These are phyloP conservation scores for Capsicum rhomboideum DNA, from an alignment of 257 asterid species.

Conservation along the genomic window DNA sequence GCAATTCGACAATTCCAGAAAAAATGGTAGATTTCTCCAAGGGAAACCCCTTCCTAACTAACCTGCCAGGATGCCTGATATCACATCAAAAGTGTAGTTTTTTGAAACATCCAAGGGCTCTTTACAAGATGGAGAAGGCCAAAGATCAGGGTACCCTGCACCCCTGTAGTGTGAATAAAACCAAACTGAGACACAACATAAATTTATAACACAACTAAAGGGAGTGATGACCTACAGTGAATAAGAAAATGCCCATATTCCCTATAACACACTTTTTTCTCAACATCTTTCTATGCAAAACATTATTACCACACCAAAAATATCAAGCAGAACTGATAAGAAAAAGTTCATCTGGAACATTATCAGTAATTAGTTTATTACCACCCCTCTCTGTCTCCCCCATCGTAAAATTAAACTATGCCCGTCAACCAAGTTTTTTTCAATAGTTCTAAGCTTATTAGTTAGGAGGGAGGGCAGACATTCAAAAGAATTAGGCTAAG, in stretches of 20 bases:
- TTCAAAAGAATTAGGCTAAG: neutral
- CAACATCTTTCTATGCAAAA: neutral
- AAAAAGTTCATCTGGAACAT: neutral
- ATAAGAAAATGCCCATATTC: neutral
- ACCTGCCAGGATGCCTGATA: conserved; percentile 78
- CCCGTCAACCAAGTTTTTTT: neutral
- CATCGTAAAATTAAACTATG: neutral
- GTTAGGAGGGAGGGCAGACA: neutral
- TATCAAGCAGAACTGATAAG: neutral
- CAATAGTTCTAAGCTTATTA: neutral
- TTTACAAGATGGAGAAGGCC: conserved; percentile 88
- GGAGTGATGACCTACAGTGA: neutral
- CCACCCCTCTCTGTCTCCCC: neutral
- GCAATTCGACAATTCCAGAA: neutral
- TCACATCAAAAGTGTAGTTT: conserved; percentile 71
- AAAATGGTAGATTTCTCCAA: neutral
- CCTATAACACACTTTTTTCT: neutral
- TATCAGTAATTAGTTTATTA: too few relatives aligned
- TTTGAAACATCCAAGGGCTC: conserved; percentile 91
- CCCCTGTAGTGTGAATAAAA: conserved; percentile 51
- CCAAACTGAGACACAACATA: neutral
- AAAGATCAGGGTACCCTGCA: conserved; percentile 84
- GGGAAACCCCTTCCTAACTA: neutral
- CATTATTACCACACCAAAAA: neutral
- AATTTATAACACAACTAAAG: neutral